Evolutionary conservation across 176 grass and related monocot species (phyloP), one percentile per base, ranked within the genome.

Genomic region (Secale cereale): DNA sequence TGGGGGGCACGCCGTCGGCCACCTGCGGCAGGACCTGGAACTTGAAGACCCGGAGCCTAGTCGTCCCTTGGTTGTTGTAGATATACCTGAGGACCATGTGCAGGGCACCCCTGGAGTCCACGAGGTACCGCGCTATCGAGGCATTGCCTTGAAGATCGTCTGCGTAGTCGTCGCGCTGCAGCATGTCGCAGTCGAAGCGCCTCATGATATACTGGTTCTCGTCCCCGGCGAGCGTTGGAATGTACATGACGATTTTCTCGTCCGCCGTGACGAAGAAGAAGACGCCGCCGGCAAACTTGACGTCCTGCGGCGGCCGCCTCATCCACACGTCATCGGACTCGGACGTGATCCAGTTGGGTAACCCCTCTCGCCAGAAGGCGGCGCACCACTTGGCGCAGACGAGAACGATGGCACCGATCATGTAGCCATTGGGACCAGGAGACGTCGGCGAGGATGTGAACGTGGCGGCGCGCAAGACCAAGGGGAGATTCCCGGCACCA

Each of bases 21-120:
- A 6, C 3, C 12, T 8, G 28, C 35, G 3, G 10, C 40, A 4
- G 43, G 76, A 46, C 5, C 15, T 25, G 13, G 74, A 84, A 74
- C 69, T 17, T n/a, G 61, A 87, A 90, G 59, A 90, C 59, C 80
- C 74, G 74, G 80, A 90, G 2, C 60, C 33, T 6, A 74, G 28
- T 13, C 41, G 84, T 90, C 67, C 54, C 32, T 4, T 7, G 35
- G 0, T 71, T 28, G 77, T 16, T 0, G 73, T 83, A 78, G 67
- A 87, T 8, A 81, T 59, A 80, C 60, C 89, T 80, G 8, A 79
- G 40, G 59, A 80, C 89, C 89, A 87, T 87, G 59, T 79, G 81
- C 76, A 90, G 57, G 31, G 32, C 36, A 10, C 85, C 89, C 7
- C 68, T 50, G 81, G 85, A 87, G 29, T 9, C 65, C 28, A 90